phyloP scores from a whole-genome alignment of 2,329 filamentous ascomycete species.

The Fusarium sp. region DNA sequence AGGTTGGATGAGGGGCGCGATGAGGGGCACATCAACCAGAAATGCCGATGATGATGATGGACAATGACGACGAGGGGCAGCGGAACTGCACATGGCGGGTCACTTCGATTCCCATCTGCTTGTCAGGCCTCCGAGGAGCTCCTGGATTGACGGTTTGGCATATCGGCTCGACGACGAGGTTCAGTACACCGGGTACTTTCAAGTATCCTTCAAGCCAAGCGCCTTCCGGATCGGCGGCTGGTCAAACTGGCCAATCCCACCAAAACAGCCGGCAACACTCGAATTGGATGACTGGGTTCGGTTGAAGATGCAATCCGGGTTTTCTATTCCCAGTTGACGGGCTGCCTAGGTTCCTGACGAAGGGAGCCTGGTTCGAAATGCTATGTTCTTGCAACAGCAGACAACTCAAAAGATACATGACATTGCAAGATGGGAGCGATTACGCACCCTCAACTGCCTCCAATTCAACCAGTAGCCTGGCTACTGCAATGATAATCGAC shows the following conservation, averaged over 20 bases:
- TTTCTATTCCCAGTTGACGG: background rate
- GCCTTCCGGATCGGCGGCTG: conserved; percentile 2
- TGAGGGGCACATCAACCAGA: conserved; percentile 7
- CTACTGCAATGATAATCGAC: background rate
- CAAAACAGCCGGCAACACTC: background rate
- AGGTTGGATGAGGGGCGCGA: conserved; percentile 15
- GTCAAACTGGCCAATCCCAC: background rate
- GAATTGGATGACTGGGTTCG: background rate
- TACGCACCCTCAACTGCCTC: background rate
- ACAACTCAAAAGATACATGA: background rate
- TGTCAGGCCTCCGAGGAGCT: background rate
- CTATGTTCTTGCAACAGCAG: background rate
- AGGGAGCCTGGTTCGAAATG: background rate
- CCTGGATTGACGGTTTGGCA: conserved; percentile 1
- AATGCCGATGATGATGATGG: conserved; percentile 32
- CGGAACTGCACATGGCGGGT: conserved; percentile 1
- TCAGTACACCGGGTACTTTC: background rate
- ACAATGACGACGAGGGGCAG: conserved; percentile 29
- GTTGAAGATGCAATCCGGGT: background rate
- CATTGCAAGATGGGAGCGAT: background rate
- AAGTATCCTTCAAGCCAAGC: conserved; percentile 2
- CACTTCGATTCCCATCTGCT: conserved; percentile 8
- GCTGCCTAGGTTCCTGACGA: background rate
- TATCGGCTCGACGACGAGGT: background rate
- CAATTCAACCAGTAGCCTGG: background rate